Conservation (phyloP, 2,329 filamentous ascomycete species). For the Fusarium annulatum region DNA sequence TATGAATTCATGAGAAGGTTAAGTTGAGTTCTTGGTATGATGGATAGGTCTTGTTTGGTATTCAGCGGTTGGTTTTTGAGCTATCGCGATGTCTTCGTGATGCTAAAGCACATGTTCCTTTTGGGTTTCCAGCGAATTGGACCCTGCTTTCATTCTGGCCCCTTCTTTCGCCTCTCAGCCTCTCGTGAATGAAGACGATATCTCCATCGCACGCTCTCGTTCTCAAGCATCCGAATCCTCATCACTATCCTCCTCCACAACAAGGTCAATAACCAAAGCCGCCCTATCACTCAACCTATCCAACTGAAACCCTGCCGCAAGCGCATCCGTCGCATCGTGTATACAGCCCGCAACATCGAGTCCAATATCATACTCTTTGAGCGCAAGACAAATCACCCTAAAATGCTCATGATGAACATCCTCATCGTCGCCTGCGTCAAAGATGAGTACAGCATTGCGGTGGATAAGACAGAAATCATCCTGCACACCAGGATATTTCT, state of each 20-base stretch:
- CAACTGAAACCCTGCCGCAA: constrained; percentile 8
- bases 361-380: constrained; percentile 16
- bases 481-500: background rate
- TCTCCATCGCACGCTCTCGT: fast-evolving
- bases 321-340: constrained; percentile 5
- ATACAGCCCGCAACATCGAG: constrained; percentile 17
- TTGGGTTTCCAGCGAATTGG: fast-evolving
- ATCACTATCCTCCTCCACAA: constrained; percentile 18
- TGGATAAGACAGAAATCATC: constrained; percentile 10
- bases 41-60: fast-evolving
- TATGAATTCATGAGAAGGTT: background rate
- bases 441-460: background rate
- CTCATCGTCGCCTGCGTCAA: background rate
- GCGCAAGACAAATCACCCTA: constrained; percentile 9
- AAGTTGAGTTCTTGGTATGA: background rate
- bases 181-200: background rate
- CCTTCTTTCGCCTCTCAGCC: background rate
- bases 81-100: fast-evolving
- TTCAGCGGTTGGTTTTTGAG: fast-evolving
- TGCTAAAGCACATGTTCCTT: fast-evolving
- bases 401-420: constrained; percentile 16
- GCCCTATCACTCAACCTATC: constrained; percentile 12
- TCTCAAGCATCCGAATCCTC: background rate
- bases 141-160: fast-evolving
- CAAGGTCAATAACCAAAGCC: constrained; percentile 15